Evolutionary conservation across 139 green algal species (phyloP).

Genomic region (Marvania coccoides): DNA sequence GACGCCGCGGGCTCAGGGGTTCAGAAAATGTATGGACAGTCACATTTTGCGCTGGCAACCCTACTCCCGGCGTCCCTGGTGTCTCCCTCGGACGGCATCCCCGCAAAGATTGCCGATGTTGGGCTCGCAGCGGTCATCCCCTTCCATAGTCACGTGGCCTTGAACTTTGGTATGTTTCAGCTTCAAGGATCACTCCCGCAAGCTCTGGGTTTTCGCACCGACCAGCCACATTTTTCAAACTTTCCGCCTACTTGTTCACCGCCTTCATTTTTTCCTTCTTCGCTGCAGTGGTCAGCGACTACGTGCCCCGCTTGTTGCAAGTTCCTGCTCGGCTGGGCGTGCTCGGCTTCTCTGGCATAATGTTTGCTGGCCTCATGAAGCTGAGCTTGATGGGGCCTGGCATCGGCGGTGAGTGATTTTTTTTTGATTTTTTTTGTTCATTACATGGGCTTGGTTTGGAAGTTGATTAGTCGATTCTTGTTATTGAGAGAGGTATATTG

Average conservation of each 20-base stretch:
- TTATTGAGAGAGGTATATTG: background rate
- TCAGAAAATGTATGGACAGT: conserved; percentile 16
- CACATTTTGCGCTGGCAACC: conserved; percentile 16
- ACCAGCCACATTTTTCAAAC: background rate
- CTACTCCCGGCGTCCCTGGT: conserved; percentile 23
- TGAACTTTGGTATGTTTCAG: conserved; percentile 24
- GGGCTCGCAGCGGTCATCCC: conserved; percentile 18
- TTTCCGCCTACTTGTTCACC: background rate
- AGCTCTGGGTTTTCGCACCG: background rate
- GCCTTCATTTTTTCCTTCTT: background rate
- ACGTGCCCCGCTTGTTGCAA: conserved; percentile 19
- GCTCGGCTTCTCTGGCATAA: conserved; percentile 14
- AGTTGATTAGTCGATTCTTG: background rate
- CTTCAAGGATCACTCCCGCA: background rate
- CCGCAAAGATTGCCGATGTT: conserved; percentile 21
- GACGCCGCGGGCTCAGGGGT: conserved; percentile 12
- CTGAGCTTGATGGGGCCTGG: conserved; percentile 13
- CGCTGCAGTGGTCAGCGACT: conserved; percentile 25
- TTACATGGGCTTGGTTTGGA: background rate
- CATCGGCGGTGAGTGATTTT: conserved; percentile 6
- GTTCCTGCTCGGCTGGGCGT: conserved; percentile 18
- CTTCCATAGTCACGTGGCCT: conserved; percentile 23
- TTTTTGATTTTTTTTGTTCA: background rate
- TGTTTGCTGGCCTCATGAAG: conserved; percentile 20
- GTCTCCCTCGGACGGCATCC: conserved; percentile 10